phyloP scores from a whole-genome alignment of 2,329 filamentous ascomycete genomes.

The Stemphylium beticola region DNA sequence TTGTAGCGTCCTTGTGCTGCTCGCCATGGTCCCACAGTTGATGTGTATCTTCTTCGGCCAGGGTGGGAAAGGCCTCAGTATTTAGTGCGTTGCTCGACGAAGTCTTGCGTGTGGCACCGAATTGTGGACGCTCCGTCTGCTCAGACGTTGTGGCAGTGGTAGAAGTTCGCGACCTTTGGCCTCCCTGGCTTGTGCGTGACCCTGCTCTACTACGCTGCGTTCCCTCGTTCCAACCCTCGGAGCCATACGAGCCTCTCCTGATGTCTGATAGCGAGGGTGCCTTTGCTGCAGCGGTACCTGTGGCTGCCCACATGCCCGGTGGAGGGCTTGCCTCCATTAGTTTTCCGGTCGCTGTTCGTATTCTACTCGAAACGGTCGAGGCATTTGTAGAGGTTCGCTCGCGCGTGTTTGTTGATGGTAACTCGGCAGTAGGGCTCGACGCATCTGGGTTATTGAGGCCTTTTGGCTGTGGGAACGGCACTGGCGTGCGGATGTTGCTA shows the following conservation, averaged over 20 bases:
- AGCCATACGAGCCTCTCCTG: constrained; percentile 45
- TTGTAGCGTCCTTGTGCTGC: constrained; percentile 16
- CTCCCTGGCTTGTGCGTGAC: constrained; percentile 32
- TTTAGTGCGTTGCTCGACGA: constrained; percentile 23
- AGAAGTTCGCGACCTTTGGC: constrained; percentile 18
- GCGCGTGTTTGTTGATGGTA: constrained; percentile 21
- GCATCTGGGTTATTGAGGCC: constrained; percentile 16
- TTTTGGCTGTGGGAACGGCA: constrained; percentile 37
- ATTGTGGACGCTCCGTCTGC: constrained; percentile 6
- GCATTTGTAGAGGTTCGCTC: constrained; percentile 39
- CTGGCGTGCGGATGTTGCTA: constrained; percentile 30
- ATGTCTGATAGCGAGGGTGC: constrained; percentile 54
- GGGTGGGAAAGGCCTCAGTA: constrained; percentile 36
- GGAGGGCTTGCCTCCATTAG: constrained; percentile 49
- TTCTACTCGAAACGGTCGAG: constrained; percentile 39
- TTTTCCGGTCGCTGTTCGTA: constrained; percentile 47
- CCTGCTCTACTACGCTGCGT: constrained; percentile 34
- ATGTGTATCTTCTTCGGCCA: constrained; percentile 37
- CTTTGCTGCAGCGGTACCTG: constrained; percentile 48
- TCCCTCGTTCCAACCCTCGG: constrained; percentile 43
- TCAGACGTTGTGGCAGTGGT: constrained; percentile 15
- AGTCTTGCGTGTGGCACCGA: constrained; percentile 8
- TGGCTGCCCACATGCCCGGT: constrained; percentile 54
- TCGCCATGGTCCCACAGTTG: constrained; percentile 4
- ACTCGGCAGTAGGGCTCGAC: constrained; percentile 18